These are phyloP conservation scores for Andrographis paniculata DNA, from an alignment of 305 asterid genomes.

Conservation along the genomic window DNA sequence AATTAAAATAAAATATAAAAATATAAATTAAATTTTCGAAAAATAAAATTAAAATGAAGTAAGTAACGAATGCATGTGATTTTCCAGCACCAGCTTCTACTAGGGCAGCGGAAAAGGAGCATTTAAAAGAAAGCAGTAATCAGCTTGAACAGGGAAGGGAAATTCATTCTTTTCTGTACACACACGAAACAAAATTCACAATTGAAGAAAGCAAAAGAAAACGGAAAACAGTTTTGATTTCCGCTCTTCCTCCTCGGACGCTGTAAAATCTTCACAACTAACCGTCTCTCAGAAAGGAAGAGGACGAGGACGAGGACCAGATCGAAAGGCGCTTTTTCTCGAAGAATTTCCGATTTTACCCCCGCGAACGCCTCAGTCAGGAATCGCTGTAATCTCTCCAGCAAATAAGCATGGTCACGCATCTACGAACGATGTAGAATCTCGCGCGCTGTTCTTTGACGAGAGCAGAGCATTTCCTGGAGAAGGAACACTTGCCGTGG, in stretches of 20 bases:
- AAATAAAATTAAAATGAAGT: no score
- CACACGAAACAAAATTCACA: no score
- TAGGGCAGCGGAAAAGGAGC: no score
- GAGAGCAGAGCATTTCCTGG: constrained; percentile 70
- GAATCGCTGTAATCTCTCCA: constrained; percentile 78
- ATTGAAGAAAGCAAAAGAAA: neutral
- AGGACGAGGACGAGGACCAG: constrained; percentile 3
- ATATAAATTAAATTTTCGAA: no score
- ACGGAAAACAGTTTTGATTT: neutral
- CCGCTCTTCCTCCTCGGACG: constrained; percentile 55
- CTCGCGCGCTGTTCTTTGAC: constrained; percentile 83
- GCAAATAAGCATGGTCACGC: constrained; percentile 81
- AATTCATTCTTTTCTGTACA: no score
- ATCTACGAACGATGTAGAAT: constrained; percentile 83
- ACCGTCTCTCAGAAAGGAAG: constrained; percentile 64
- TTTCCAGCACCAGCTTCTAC: no score
- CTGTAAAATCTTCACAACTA: constrained; percentile 26
- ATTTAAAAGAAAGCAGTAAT: no score
- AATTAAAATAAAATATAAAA: no score
- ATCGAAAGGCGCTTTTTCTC: no score
- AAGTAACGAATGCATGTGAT: no score
- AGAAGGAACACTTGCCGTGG: constrained; percentile 54
- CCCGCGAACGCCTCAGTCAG: constrained; percentile 8
- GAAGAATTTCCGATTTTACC: no score
- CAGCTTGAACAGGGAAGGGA: no score